Evolutionary conservation across 106 monocot species (phyloP), one percentile per base, ranked within the genome.

Genomic region (Acorus gramineus): DNA sequence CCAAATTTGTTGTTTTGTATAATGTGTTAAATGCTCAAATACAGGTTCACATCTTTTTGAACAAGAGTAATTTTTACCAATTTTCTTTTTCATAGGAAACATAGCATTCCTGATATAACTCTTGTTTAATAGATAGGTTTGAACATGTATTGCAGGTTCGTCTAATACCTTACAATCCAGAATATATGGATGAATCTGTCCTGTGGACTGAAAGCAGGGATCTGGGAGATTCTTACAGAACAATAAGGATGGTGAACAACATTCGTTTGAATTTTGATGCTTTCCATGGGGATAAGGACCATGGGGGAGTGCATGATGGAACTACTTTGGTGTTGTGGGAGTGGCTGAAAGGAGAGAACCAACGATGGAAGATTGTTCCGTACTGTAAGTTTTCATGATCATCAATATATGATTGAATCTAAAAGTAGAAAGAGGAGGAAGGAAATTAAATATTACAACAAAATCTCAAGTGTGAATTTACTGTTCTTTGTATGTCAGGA

Each of bases 241-340:
- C 78, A 74, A 82, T 82, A 14, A 73, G 82, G 56, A 82, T 82
- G 82, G 71, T 82, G 9, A 82, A 79, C 71, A 82, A 82, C 64
- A 82, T 68, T 49, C 48, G 57, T 45, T 50, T 79, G 43, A 82
- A 82, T 68, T 82, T 82, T 51, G 82, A 82, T 66, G 82, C 82
- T 10, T 71, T 82, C 56, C 56, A 82, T 64, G 82, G 78, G 0
- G 82, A 82, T 59, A 71, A 78, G 59, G 60, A 78, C 11, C 82
- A 78, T 58, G 82, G 82, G 8, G 82, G 82, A 3, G 78, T 82
- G 8, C 78, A 74, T 28, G 82, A 82, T 57, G 82, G 82, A 46
- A 82, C 82, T 46, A 13, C 67, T 14, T 6, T 83, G 13, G 77
- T 78, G 43, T 79, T 83, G 9, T 83, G 78, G 70, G 74, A 79